Evolutionary conservation across 148 eudicot species (phyloP), one percentile per base, ranked within the genome.

Genomic region (Persicaria maculosa): DNA sequence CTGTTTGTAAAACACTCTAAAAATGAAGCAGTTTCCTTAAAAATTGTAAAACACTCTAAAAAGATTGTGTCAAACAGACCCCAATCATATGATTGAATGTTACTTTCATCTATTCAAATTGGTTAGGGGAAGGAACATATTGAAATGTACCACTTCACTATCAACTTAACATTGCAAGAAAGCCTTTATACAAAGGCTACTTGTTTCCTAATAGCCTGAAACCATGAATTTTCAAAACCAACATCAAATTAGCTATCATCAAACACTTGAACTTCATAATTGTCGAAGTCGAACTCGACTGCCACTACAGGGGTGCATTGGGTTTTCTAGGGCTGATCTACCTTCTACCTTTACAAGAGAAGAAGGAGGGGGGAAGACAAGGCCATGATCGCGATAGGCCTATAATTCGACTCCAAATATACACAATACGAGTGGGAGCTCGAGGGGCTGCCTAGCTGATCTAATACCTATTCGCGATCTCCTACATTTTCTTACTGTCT

Each of bases 261-360:
- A 65, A 65, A 65, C 47, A 65, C 70, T 6, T 40, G 20, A 36
- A 43, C 46, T 62, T 62, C 43, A 31, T 62, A 62, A 61, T 10
- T 31, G 9, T 25, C 44, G 44, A 25, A 62, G 4, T 31, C 44
- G 40, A 31, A 31, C 40, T 31, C 68, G 15, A 62, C 16, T 62
- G 65, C 62, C 2, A 57, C 62, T 57, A 57, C 65, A 20, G 40
- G 9, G 14, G 58, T 59, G 65, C 65, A 59, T 22, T 22, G 36
- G 65, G n/a, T n/a, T 14, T 59, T 9, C 65, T 22, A 20, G 40
- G 31, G 19, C 65, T 59, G 65, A 59, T 25, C 44, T 31, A 64
- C 69, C 69, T 64, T 64, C 47, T 65, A 65, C 70, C 70, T 65
- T 65, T 65, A 65, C 70, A 65, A 65, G 70, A 65, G 70, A 65